Evolutionary conservation across 768 basidiomycete genomes (phyloP).

Genomic region (Amanita fuliginea): DNA sequence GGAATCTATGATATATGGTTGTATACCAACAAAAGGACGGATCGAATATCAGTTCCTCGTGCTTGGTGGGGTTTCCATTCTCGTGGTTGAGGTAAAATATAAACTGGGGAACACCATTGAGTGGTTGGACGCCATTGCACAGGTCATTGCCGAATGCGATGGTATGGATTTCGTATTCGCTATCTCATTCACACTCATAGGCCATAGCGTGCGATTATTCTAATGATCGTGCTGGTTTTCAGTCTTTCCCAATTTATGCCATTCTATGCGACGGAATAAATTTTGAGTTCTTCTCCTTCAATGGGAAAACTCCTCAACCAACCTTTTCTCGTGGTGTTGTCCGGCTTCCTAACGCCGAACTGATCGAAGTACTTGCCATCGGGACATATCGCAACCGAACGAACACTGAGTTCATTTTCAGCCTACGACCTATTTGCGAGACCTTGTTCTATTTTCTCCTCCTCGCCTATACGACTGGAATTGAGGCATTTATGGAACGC

Average conservation of each 20-base stretch:
- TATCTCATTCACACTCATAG: neutral
- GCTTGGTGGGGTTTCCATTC: neutral
- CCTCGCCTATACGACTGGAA: neutral
- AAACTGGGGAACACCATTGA: neutral
- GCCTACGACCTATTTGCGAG: neutral
- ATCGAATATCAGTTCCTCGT: slow-evolving; percentile 6
- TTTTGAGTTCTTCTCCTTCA: slow-evolving; percentile 9
- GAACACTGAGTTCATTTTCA: neutral
- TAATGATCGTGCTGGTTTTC: slow-evolving; percentile 3
- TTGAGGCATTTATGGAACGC: slow-evolving; percentile 1
- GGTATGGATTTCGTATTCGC: slow-evolving; percentile 3
- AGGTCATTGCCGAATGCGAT: slow-evolving; percentile 8
- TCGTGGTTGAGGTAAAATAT: slow-evolving; percentile 3
- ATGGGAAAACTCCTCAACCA: neutral
- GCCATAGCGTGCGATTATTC: slow-evolving; percentile 6
- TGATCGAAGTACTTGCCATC: neutral
- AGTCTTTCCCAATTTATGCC: slow-evolving; percentile 3
- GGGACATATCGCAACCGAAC: neutral
- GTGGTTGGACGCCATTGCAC: slow-evolving; percentile 8
- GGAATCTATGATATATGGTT: neutral
- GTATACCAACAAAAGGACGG: neutral
- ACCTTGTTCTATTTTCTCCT: neutral
- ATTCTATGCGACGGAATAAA: slow-evolving; percentile 5
- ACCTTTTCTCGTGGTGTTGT: neutral
- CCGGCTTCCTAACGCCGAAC: neutral